Evolutionary conservation across 352 stramenopile species (phyloP).

Genomic region (Pilasporangium apinafurcum): DNA sequence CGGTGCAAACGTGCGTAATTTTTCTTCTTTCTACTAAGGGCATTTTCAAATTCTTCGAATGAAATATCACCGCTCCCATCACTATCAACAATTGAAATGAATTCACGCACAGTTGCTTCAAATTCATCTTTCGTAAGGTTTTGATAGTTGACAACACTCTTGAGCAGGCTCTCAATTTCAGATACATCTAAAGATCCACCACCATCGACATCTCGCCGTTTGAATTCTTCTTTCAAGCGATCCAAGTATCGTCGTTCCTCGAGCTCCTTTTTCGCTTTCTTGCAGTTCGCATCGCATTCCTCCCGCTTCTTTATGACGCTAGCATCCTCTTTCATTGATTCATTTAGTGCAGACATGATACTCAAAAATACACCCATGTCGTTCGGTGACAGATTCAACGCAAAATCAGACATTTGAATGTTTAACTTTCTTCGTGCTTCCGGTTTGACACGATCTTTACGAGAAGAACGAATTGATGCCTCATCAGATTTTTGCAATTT

Average conservation of each 20-base stretch:
- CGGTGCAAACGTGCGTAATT: constrained; percentile 62
- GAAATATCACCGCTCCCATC: constrained; percentile 81
- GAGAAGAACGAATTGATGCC: constrained; percentile 10
- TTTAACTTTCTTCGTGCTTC: constrained; percentile 53
- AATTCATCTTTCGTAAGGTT: constrained; percentile 77
- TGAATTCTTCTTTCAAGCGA: constrained; percentile 69
- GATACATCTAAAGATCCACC: constrained; percentile 62
- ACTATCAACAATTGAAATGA: constrained; percentile 71
- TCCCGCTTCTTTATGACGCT: constrained; percentile 53
- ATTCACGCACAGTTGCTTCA: constrained; percentile 63
- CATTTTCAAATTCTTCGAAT: constrained; percentile 75
- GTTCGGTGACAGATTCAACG: constrained; percentile 71
- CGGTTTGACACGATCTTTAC: constrained; percentile 41
- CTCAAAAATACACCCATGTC: constrained; percentile 78
- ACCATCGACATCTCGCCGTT: constrained; percentile 61
- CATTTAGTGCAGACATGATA: constrained; percentile 57
- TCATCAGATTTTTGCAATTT: constrained; percentile 31
- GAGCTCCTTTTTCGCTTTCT: constrained; percentile 35
- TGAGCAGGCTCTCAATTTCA: constrained; percentile 61
- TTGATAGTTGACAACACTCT: constrained; percentile 55
- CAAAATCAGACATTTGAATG: constrained; percentile 83
- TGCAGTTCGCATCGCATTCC: constrained; percentile 34
- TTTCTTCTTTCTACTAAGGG: constrained; percentile 61
- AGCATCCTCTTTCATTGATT: constrained; percentile 65
- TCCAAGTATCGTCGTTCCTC: constrained; percentile 69